Evolutionary conservation across 2,329 filamentous ascomycete species (phyloP).

Genomic region (Sclerotinia trifoliorum): DNA sequence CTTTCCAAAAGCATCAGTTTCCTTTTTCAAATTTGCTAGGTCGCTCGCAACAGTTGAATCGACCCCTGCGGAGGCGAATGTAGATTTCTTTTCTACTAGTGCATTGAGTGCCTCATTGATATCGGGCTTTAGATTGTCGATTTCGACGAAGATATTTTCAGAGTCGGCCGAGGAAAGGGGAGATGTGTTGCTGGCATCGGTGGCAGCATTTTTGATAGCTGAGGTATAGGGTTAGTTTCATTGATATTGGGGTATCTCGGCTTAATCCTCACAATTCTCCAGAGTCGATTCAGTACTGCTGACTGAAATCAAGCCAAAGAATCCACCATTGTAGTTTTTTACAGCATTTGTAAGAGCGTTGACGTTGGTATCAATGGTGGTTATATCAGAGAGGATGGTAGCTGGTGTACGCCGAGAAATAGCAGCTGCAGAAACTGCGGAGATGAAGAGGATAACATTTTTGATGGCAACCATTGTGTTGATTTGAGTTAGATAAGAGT

Average conservation of each 20-base stretch:
- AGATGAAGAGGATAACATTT: conserved; percentile 25
- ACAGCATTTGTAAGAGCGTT: conserved; percentile 49
- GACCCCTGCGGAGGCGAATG: conserved; percentile 22
- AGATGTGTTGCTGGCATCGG: conserved; percentile 23
- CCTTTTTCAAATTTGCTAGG: conserved; percentile 20
- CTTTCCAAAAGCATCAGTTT: conserved; percentile 25
- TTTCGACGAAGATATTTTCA: conserved; percentile 17
- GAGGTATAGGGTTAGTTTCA: neutral
- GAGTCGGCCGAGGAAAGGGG: conserved; percentile 25
- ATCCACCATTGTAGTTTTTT: conserved; percentile 39
- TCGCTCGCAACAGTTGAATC: conserved; percentile 18
- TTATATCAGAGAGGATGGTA: conserved; percentile 26
- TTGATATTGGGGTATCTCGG: neutral
- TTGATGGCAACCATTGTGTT: conserved; percentile 29
- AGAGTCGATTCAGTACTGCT: conserved; percentile 20
- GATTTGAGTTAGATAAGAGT: neutral
- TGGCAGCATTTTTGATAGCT: conserved; percentile 17
- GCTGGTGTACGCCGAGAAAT: conserved; percentile 23
- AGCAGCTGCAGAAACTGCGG: conserved; percentile 24
- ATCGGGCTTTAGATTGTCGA: conserved; percentile 19
- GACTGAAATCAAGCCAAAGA: conserved; percentile 22
- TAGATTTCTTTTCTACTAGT: conserved; percentile 25
- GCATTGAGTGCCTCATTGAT: conserved; percentile 22
- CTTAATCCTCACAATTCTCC: conserved; percentile 14
- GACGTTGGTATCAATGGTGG: conserved; percentile 47